A percentile compares a stretch with the other conserved stretches of the same genome.
These are phyloP conservation scores for Taphrina betulina DNA, from an alignment of 1,139 yeast species.

Conservation along the genomic window DNA sequence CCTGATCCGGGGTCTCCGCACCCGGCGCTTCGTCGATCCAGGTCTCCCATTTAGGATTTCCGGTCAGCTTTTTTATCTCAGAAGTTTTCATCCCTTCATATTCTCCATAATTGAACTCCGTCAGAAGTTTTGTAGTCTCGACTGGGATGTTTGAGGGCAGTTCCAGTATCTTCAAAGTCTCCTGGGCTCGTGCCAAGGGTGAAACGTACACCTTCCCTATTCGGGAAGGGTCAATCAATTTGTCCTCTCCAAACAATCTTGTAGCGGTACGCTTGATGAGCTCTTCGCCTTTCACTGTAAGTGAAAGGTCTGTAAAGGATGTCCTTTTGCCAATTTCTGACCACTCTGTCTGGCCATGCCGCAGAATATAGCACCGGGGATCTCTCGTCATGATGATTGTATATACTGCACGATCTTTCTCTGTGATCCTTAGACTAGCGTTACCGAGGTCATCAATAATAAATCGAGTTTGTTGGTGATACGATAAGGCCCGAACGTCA, in stretches of 20 bases:
- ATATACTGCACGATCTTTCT: too few species aligned
- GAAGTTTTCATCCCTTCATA: slow-evolving; percentile 78
- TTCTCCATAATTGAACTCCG: slow-evolving; percentile 96
- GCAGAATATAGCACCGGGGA: slow-evolving; percentile 1
- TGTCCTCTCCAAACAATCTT: slow-evolving; percentile 61
- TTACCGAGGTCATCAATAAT: too few species aligned
- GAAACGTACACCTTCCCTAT: slow-evolving; percentile 69
- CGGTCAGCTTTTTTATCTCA: slow-evolving; percentile 62
- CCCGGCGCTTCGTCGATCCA: slow-evolving; percentile 93
- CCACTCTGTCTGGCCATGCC: slow-evolving; percentile 82
- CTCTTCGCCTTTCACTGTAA: slow-evolving; percentile 72
- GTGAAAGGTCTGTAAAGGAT: slow-evolving; percentile 73
- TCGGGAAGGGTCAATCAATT: slow-evolving; percentile 61
- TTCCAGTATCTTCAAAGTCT: slow-evolving; percentile 61
- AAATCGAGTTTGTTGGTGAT: too few species aligned
- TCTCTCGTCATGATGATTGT: too few species aligned
- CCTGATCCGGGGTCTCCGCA: slow-evolving; percentile 70
- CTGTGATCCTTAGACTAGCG: too few species aligned
- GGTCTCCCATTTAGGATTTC: slow-evolving; percentile 81
- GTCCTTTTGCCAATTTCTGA: slow-evolving; percentile 90
- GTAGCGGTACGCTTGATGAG: slow-evolving; percentile 76
- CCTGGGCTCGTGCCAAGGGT: slow-evolving; percentile 76
- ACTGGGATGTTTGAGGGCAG: slow-evolving; percentile 46
- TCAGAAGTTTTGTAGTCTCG: slow-evolving; percentile 58
- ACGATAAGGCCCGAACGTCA: too few species aligned